Base-by-base conservation (phyloP, 2,329 filamentous ascomycete species). In the Phialemonium atrogriseum region DNA sequence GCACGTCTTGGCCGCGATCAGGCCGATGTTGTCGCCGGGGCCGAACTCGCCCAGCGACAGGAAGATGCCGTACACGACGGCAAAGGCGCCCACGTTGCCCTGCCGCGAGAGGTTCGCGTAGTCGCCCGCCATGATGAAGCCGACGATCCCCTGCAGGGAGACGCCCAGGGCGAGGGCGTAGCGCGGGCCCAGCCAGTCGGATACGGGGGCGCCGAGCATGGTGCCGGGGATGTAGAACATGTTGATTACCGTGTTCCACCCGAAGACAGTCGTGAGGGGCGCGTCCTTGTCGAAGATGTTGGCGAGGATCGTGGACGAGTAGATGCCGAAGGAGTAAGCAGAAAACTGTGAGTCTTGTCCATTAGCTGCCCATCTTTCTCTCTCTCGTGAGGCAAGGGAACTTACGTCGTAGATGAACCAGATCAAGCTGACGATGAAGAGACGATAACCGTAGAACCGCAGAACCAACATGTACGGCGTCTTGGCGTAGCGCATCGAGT, bases 191-290 rank as follows among this genome's bases (percentile, higher is more conserved):
- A 93, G 62, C 60, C 70, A 77, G 57, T 95, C 88, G 16, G 77
- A 81, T 6, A 83, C 62, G 34, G 83, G 83, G 1, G 84, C 82
- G 13, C 88, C 88, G 4, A 82, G 56, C 32, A 88, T 65, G 15
- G 84, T 84, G 2, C 88, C 88, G 0, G 86, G 87, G 29, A 94
- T 70, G 56, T 93, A 93, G 56, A 94, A 94, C 40, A 86, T 62
- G 54, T 91, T 94, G 62, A 93, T 77, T 24, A 94, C 70, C 0
- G 82, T 86, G 51, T 85, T 87, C 86, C 86, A 94, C 24, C 86
- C 88, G 39, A 94, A 88, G 9, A 77, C 62, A 40, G 81, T 82
- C 49, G 84, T 89, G 2, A 94, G 62, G 0, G 80, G 70, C 0
- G 74, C 66, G 5, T 52, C 46, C 0, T 64, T 49, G 8, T 74